Evolutionary conservation across 192 early-diverging fungal species (phyloP).

Genomic region (Backusella luteola): DNA sequence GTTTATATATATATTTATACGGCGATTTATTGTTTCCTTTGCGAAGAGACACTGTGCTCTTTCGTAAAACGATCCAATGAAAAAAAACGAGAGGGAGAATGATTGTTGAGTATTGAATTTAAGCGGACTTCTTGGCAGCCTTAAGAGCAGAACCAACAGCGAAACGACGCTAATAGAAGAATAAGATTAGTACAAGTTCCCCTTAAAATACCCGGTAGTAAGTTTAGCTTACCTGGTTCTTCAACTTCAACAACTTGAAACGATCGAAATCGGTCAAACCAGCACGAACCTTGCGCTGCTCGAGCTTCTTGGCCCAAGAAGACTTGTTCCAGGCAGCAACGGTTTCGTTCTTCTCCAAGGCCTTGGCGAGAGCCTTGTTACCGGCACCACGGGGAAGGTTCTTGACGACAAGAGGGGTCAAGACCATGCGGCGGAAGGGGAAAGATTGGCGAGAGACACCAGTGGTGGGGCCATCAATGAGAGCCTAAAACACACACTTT

Average conservation of each 20-base stretch:
- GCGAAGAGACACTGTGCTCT: neutral
- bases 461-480: conserved; percentile 97
- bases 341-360: conserved; percentile 84
- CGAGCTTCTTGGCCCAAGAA: conserved; percentile 96
- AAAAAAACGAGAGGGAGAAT: neutral
- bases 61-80: conserved; percentile 2
- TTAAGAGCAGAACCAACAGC: conserved; percentile 26
- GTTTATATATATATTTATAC: neutral
- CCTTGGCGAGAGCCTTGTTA: conserved; percentile 73
- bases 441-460: conserved; percentile 86
- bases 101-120: conserved; percentile 17
- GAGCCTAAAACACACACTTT: conserved; percentile 41
- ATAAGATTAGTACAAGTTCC: neutral
- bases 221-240: conserved; percentile 71
- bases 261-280: conserved; percentile 92
- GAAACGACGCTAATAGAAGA: conserved; percentile 28
- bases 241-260: conserved; percentile 95
- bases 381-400: conserved; percentile 82
- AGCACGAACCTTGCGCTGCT: conserved; percentile 74
- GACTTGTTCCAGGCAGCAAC: conserved; percentile 83
- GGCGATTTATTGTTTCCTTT: conserved; percentile 9
- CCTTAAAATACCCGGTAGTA: neutral
- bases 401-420: conserved; percentile 89
- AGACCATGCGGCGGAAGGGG: conserved; percentile 85
- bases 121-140: conserved; percentile 36